Evolutionary conservation across 192 early-diverging fungal genomes (phyloP).

Genomic region (Backusella australiensis): DNA sequence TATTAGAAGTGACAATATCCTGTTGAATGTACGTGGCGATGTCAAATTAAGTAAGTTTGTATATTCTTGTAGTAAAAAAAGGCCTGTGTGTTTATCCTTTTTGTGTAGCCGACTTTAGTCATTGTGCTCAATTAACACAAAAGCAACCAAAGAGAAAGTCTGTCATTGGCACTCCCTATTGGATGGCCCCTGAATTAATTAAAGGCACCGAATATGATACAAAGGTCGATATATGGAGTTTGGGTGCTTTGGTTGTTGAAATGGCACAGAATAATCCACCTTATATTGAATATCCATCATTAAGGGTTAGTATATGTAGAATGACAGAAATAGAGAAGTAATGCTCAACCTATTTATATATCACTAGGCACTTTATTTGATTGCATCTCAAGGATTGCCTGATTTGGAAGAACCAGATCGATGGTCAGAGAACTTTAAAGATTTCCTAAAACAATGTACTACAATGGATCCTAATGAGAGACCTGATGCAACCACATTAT

Average conservation of each 20-base stretch:
- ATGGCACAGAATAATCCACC: constrained; percentile 97
- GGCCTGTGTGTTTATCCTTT: not conserved
- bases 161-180: constrained; percentile 90
- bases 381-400: constrained; percentile 86
- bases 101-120: constrained; percentile 85
- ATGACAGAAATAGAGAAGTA: not conserved
- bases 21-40: constrained; percentile 78
- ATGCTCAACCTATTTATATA: not conserved
- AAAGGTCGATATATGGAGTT: constrained; percentile 93
- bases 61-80: no score
- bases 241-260: constrained; percentile 92
- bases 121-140: constrained; percentile 86
- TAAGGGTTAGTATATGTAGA: constrained; percentile 35
- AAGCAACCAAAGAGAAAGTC: constrained; percentile 79
- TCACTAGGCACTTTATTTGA: constrained; percentile 68
- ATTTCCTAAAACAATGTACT: constrained; percentile 70
- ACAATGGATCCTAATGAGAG: constrained; percentile 72
- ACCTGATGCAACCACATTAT: constrained; percentile 64
- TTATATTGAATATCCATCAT: constrained; percentile 83
- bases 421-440: constrained; percentile 64
- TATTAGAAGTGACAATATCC: constrained; percentile 89
- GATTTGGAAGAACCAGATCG: constrained; percentile 74
- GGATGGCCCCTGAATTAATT: constrained; percentile 98
- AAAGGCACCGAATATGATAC: constrained; percentile 88
- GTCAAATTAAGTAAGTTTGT: constrained; percentile 71